Base-by-base conservation (phyloP, 2,329 filamentous ascomycete genomes). In the Achaetomium macrosporum region DNA sequence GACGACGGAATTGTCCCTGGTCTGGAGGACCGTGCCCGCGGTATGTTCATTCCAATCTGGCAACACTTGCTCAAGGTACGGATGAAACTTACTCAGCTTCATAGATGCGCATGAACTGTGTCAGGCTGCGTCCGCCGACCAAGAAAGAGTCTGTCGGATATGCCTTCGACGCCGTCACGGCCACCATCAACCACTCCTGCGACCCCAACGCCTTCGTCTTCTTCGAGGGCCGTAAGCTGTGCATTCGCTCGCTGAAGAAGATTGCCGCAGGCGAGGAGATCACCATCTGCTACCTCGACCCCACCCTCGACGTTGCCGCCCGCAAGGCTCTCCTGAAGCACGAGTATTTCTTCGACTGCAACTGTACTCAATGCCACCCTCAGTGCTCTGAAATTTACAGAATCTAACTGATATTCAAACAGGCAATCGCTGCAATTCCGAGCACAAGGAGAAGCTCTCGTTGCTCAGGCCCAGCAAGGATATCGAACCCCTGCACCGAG, bases 141-240 rank as follows among this genome's bases (percentile, higher is more conserved):
- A 42, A 56, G n/a, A 58, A 58, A 6, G 47, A 56, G 8, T 44
- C 51, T 1, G 52, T 62, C 39, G 68, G 68, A 5, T 57, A 53
- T n/a, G 64, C 55, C 13, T 53, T 71, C n/a, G 66, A 71, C 31
- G 44, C 66, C 12, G 50, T 62, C 2, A 60, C 62, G 1, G 61
- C 67, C 12, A 53, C 64, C 33, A 65, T 71, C 50, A 71, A 71
- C 56, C 69, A 72, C 58, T 66, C 62, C 0, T 72, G 69, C 50
- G 59, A 65, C 1, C 66, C 68, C 10, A 72, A 72, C 37, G 63
- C 64, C 2, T 57, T 65, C 33, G 56, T 66, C 29, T 65, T 65
- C 45, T 65, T 68, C 17, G 64, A 71, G 42, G 66, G 67, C 13
- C 53, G 50, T 25, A 51, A 68, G 47, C 52, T 69, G 1, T 59